Evolutionary conservation across 225 moss, liverwort and hornwort genomes (phyloP).

Genomic region (Straminergon stramineum): DNA sequence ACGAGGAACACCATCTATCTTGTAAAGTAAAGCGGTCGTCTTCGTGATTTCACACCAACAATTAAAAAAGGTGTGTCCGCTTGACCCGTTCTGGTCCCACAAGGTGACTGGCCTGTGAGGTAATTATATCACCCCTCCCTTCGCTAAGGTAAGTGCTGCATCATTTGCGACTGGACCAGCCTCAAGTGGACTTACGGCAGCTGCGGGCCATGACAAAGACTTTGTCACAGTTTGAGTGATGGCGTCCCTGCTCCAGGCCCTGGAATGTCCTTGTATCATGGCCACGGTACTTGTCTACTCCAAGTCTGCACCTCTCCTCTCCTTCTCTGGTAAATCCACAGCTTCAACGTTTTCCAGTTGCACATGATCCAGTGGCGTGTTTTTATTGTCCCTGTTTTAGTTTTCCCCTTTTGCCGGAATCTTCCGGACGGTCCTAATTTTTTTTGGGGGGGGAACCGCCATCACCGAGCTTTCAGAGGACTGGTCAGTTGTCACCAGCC

Average conservation of each 20-base stretch:
- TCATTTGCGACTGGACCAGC: slow-evolving; percentile 13
- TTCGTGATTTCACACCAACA: background rate
- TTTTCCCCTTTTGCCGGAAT: background rate
- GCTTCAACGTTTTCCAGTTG: background rate
- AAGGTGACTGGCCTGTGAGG: background rate
- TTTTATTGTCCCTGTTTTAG: background rate
- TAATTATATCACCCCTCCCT: background rate
- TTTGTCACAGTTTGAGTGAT: slow-evolving; percentile 1
- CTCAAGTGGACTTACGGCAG: slow-evolving; percentile 1
- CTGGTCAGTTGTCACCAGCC: background rate
- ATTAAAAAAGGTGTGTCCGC: background rate
- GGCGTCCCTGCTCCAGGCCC: background rate
- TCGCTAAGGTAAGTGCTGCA: background rate
- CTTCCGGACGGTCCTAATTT: background rate
- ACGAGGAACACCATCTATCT: background rate
- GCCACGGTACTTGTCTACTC: background rate
- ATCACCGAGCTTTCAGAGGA: background rate
- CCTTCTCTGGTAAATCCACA: background rate
- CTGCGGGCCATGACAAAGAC: slow-evolving; percentile 19
- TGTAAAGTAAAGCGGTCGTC: background rate
- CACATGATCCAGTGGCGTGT: background rate
- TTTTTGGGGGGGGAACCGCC: background rate
- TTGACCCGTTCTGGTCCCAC: slow-evolving; percentile 11
- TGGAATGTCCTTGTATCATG: slow-evolving; percentile 15
- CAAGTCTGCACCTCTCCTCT: background rate